Evolutionary conservation across 176 grass and related monocot species (phyloP), one percentile per base, ranked within the genome.

Genomic region (Rhynchospora breviuscula): DNA sequence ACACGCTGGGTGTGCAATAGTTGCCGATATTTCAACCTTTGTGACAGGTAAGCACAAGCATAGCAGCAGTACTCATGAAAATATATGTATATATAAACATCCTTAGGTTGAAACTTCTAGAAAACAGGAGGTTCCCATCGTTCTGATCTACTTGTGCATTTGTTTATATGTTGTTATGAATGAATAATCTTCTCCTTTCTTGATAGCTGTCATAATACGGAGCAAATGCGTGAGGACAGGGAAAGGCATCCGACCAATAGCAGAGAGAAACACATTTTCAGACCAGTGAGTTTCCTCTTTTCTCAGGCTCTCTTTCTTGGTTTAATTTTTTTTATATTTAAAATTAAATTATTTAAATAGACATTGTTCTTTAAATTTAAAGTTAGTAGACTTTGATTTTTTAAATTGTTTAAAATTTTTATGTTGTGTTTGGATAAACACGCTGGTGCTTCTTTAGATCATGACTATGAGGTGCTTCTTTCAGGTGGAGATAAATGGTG

Each of bases 1-100:
- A 99, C 74, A 73, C 91, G 91, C 17, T 98, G 92, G 95, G 89
- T 93, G 51, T 98, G 95, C 84, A 86, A 84, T 83, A 89, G 92
- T 68, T 98, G 95, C 86, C 92, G 79, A 85, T 91, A 85, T 62
- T 98, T 94, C 84, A 85, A 93, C 85, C 91, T 98, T 51, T 98
- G 95, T 80, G 90, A 91, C 54, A 90, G 87, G 96, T 99, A 95
- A 90, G 86, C 89, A 81, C 65, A 22, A 49, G 17, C 18, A 62
- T 14, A 14, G 21, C 71, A 53, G 21, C 5, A 23, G 19, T 62
- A 62, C 0, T 22, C 19, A 62, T 62, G 59, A 62, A 61, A 23
- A 22, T 23, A 19, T 47, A 14, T 49, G 44, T 73, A 23, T 73
- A 73, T 49, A n/a, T 10, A 23, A 23, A 3, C 19, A 23, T 64